Conservation (phyloP, 139 green algal genomes). For the Closterium sp. region DNA sequence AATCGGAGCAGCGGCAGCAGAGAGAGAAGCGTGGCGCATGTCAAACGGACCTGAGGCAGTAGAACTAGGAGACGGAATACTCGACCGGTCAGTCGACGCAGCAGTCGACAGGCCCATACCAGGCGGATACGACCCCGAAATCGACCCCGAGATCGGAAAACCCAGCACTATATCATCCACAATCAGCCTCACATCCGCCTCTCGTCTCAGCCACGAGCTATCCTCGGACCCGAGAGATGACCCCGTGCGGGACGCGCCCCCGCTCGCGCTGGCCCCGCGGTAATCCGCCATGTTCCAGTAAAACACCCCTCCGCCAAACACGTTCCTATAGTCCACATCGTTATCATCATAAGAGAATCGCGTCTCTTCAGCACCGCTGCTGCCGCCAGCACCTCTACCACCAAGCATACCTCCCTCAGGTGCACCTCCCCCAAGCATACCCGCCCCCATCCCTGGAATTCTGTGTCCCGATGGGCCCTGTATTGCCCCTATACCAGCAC, state of each 20-base stretch:
- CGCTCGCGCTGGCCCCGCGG: not conserved
- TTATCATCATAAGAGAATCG: constrained; percentile 20
- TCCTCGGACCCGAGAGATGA: constrained; percentile 34
- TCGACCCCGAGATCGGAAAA: not conserved
- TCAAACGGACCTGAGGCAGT: not conserved
- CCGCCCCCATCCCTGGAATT: not conserved
- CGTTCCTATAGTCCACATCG: constrained; percentile 31
- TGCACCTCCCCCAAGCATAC: not conserved
- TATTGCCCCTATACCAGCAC: not conserved
- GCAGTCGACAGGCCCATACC: not conserved
- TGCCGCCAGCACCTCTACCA: not conserved
- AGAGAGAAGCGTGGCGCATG: not conserved
- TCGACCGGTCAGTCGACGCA: not conserved
- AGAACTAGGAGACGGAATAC: constrained; percentile 2
- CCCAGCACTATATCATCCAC: constrained; percentile 39
- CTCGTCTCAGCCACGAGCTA: constrained; percentile 22
- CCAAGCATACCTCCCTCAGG: not conserved
- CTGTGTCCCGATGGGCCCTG: not conserved
- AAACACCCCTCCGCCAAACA: constrained; percentile 44
- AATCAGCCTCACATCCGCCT: constrained; percentile 21
- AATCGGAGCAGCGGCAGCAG: no score
- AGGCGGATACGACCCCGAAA: constrained; percentile 19
- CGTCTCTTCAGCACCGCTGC: not conserved
- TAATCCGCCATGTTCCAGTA: constrained; percentile 43
- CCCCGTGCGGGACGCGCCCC: not conserved